Evolutionary conservation across 768 basidiomycete species (phyloP).

Genomic region (Hericium erinaceus): DNA sequence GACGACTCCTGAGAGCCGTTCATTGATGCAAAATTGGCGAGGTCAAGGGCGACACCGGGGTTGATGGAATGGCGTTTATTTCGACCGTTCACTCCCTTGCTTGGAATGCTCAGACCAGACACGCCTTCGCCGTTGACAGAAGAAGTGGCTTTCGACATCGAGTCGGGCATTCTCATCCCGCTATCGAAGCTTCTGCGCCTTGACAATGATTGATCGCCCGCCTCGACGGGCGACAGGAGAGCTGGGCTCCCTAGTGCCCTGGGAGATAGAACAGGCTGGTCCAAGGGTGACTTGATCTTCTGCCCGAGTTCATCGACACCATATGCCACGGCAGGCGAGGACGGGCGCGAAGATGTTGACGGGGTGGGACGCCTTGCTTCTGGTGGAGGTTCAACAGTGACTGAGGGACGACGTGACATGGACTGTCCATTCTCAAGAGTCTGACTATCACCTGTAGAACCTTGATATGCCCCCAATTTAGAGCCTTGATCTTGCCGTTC

Average conservation of each 20-base stretch:
- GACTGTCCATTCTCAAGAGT: neutral
- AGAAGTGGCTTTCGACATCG: conserved; percentile 21
- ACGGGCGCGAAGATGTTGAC: neutral
- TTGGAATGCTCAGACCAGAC: conserved; percentile 20
- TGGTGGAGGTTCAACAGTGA: neutral
- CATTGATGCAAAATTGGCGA: conserved; percentile 1
- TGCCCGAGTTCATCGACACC: neutral
- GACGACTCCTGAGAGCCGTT: conserved; percentile 1
- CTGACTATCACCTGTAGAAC: neutral
- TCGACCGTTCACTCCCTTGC: conserved; percentile 24
- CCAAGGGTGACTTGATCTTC: neutral
- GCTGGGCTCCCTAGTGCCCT: neutral
- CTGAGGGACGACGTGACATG: neutral
- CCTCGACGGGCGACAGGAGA: conserved; percentile 14
- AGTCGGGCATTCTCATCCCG: conserved; percentile 30
- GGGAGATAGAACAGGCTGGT: neutral
- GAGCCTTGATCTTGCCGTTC: neutral
- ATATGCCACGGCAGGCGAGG: neutral
- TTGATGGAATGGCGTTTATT: conserved; percentile 49
- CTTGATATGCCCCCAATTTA: neutral
- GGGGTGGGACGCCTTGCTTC: too few relatives aligned
- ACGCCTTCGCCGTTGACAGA: conserved; percentile 6
- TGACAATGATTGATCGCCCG: conserved; percentile 19
- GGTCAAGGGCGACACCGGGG: conserved; percentile 34
- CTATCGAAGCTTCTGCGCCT: conserved; percentile 34